Base-by-base conservation (phyloP, 2,329 filamentous ascomycete genomes). In the Rhexocercosporidium sp. region DNA sequence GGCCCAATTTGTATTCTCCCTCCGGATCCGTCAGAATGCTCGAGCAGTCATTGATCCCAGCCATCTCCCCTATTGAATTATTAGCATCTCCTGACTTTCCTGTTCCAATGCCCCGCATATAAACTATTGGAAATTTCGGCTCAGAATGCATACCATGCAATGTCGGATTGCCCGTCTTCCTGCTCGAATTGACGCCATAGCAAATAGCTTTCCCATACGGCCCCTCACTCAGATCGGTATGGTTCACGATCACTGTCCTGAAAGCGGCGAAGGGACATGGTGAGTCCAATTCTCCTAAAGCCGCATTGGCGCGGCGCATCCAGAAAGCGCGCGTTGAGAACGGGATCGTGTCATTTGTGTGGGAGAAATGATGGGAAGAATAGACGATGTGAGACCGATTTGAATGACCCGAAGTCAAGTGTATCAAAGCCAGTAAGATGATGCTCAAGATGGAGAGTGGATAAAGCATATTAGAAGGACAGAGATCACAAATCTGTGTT, bases 261-360 rank as follows among this genome's bases (percentile, higher is more conserved):
- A 87, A 88, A 6, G 85, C 82, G 7, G 79, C 81, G 68, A 84
- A 86, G 0, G 84, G 84, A 71, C 85, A 88, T 2, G 85, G 83
- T 0, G 78, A 79, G 20, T 71, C 72, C 25, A 81, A 74, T 25
- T 80, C 76, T n/a, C 74, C 71, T 4, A 86, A 77, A 0, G 82
- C 82, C 27, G 78, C 71, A 66, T 82, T 84, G 20, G 84, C 83
- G 39, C 78, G 74, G 20, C 83, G 80, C 82, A 88, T 87, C 84
- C 85, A 87, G 72, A 84, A 74, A 1, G 78, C 79, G 25, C 83
- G 78, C 9, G 79, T 82, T 39, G 74, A 72, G 64, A 77, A 77
- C 1, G 80, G 73, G 41, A 84, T 77, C 11, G 62, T 63, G 46
- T 67, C 73, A 31, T 47, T 37, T n/a, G 37, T 34, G 22, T 22